phyloP scores from a whole-genome alignment of 495 filamentous ascomycete genomes.

The Platismatia glauca region DNA sequence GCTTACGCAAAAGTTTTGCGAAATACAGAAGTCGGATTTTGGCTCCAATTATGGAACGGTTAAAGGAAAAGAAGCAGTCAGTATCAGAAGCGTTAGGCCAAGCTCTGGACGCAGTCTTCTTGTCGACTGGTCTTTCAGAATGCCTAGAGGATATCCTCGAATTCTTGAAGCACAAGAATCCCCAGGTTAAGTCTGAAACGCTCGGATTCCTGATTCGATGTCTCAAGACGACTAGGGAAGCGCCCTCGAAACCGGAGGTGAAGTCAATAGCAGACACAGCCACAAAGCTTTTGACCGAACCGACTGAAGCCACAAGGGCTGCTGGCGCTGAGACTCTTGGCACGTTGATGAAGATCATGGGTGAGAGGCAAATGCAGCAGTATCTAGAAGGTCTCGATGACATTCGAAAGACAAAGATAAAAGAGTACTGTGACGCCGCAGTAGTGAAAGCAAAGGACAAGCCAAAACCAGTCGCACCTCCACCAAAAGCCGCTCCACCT shows the following conservation, averaged over 20 bases:
- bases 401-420: conserved; percentile 90
- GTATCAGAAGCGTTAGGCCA: conserved; percentile 80
- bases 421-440: conserved; percentile 85
- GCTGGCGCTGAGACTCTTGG: conserved; percentile 87
- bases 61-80: conserved; percentile 93
- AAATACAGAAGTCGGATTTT: conserved; percentile 75
- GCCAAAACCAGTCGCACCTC: conserved; percentile 69
- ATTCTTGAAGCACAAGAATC: conserved; percentile 87
- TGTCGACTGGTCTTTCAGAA: conserved; percentile 67
- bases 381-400: conserved; percentile 94
- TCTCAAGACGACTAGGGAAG: conserved; percentile 72
- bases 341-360: conserved; percentile 97
- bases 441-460: conserved; percentile 97
- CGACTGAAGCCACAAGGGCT: conserved; percentile 71
- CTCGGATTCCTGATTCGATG: conserved; percentile 84
- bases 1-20: conserved; percentile 64
- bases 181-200: conserved; percentile 90
- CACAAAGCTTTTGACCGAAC: conserved; percentile 84
- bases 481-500: conserved; percentile 45
- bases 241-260: conserved; percentile 73
- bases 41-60: conserved; percentile 79
- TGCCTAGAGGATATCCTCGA: conserved; percentile 83
- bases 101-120: conserved; percentile 81
- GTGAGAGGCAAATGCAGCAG: conserved; percentile 91
- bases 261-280: conserved; percentile 76